Evolutionary conservation across 768 basidiomycete species (phyloP).

Genomic region (Lentinula lateritia): DNA sequence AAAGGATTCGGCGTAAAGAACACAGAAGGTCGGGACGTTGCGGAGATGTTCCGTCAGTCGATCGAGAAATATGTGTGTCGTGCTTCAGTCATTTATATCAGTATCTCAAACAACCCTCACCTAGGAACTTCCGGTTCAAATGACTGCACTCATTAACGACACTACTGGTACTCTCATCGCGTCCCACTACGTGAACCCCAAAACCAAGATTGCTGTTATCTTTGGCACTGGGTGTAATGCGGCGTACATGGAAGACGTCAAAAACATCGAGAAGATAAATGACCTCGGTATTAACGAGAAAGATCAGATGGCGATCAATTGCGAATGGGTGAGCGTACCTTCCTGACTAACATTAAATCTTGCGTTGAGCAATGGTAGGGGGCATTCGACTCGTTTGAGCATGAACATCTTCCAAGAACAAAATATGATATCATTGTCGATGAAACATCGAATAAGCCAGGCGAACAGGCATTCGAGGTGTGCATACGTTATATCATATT

Average conservation of each 20-base stretch:
- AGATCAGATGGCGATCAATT: constrained; percentile 90
- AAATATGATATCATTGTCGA: constrained; percentile 93
- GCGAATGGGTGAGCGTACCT: constrained; percentile 73
- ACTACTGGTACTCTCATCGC: constrained; percentile 98
- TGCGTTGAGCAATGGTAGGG: constrained; percentile 45
- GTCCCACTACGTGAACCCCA: constrained; percentile 90
- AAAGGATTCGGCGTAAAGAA: constrained; percentile 93
- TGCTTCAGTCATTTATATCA: neutral
- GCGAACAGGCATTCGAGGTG: constrained; percentile 92
- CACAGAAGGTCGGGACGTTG: constrained; percentile 90
- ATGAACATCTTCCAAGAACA: constrained; percentile 91
- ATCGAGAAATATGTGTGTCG: constrained; percentile 67
- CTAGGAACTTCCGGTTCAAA: constrained; percentile 76
- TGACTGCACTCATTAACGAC: constrained; percentile 93
- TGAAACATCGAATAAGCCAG: constrained; percentile 92
- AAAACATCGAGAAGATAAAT: constrained; percentile 80
- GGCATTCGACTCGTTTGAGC: constrained; percentile 94
- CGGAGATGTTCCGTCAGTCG: constrained; percentile 84
- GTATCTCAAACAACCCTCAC: neutral
- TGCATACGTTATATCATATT: neutral
- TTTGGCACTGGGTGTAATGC: constrained; percentile 99
- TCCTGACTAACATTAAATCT: neutral
- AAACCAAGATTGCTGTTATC: constrained; percentile 90
- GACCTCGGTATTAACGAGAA: constrained; percentile 60
- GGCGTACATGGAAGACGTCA: constrained; percentile 92